phyloP scores from a whole-genome alignment of 306 rosid species.

The Coriaria nepalensis region DNA sequence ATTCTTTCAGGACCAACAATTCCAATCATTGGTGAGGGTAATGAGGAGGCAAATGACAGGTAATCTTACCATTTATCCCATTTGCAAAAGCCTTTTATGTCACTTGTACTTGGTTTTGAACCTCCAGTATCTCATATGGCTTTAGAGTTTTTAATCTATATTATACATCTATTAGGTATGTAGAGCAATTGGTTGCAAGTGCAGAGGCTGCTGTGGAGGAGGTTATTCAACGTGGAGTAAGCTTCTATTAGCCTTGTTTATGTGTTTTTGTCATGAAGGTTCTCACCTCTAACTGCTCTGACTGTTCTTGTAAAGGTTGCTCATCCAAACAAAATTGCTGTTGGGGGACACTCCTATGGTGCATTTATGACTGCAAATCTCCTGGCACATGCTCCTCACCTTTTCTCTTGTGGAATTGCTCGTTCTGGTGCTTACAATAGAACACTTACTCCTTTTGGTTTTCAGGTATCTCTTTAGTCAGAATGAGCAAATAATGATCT shows the following conservation, averaged over 20 bases:
- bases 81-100: too few relatives aligned
- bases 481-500: not conserved
- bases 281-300: slow-evolving; percentile 13
- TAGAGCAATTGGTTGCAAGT: slow-evolving; percentile 89
- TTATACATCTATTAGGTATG: slow-evolving; percentile 39
- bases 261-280: slow-evolving; percentile 1
- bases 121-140: not conserved
- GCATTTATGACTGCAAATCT: slow-evolving; percentile 99
- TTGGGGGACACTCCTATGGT: slow-evolving; percentile 99
- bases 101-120: not conserved
- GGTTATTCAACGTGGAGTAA: slow-evolving; percentile 78
- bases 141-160: slow-evolving; percentile 7
- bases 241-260: slow-evolving; percentile 17
- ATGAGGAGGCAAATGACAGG: slow-evolving; percentile 94
- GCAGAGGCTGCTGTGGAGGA: slow-evolving; percentile 98
- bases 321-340: slow-evolving; percentile 80
- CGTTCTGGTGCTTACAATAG: slow-evolving; percentile 99
- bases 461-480: slow-evolving; percentile 46
- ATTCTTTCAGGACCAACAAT: slow-evolving; percentile 93
- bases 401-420: slow-evolving; percentile 94
- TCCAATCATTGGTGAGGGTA: slow-evolving; percentile 95
- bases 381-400: slow-evolving; percentile 95
- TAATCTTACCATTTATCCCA: slow-evolving; percentile 12
- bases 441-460: slow-evolving; percentile 96
- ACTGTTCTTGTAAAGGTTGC: slow-evolving; percentile 52